Evolutionary conservation across 257 asterid species (phyloP), one percentile per base, ranked within the genome.

Genomic region (Scutellaria baicalensis): DNA sequence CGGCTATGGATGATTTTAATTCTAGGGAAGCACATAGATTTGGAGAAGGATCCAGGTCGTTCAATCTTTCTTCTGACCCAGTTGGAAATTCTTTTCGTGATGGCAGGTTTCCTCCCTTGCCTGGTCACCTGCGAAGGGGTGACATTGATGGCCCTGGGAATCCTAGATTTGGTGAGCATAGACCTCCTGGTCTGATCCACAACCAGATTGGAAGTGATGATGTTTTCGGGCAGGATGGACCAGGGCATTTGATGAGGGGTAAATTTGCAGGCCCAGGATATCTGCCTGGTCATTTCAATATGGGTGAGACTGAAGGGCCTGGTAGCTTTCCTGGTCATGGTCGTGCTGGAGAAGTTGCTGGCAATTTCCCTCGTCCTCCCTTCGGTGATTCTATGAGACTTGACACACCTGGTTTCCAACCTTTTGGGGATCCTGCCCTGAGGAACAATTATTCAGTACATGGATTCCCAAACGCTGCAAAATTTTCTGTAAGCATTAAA

Each of bases 11-110:
- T 66, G 90, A 87, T 81, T 20, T 68, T 66, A 85, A 78, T 73
- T 84, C 85, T 69, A 77, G 85, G 78, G 89, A 82, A 43, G 78
- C 79, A 44, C 83, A 21, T 43, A 68, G 88, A 73, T 85, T 81
- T 77, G 86, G 84, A 73, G 95, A 88, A 73, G 91, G 90, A 73
- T 67, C 91, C 23, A 80, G 84, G 72, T 73, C 86, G 42, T 86
- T 64, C 61, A 80, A 78, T 72, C 75, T 57, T 56, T 84, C 88
- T 69, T 64, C 86, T 40, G 88, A 84, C 68, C 76, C 73, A 27
- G 81, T 42, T 50, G 91, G 88, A n/a, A 81, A 81, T 79, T 79
- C 86, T 58, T 75, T 80, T 62, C 85, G 61, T 74, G 91, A 85
- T 48, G 77, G 81, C 68, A 80, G 91, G 75, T 81, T 75, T 66